Conservation (phyloP, 2,329 filamentous ascomycete genomes). For the Aciculosporium take region DNA sequence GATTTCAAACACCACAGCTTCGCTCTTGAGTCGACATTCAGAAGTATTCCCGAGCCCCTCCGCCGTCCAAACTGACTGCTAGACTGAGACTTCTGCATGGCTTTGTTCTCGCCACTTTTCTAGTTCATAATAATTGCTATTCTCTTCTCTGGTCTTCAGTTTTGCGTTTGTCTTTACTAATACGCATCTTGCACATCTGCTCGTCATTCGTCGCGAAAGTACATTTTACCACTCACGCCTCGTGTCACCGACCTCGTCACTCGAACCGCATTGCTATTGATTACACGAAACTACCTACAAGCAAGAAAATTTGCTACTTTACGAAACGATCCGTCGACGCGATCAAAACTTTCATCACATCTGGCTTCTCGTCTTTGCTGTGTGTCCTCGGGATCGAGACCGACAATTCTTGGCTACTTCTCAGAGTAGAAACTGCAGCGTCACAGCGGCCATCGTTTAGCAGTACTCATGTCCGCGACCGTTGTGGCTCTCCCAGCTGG, state of each 20-base stretch:
- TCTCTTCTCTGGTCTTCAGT: background rate
- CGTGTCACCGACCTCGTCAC: background rate
- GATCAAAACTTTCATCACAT: background rate
- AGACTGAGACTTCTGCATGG: background rate
- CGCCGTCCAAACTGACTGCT: background rate
- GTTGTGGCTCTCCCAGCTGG: constrained; percentile 19
- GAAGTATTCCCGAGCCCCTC: no score
- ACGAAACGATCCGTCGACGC: background rate
- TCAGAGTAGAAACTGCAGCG: background rate
- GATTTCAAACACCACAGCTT: background rate
- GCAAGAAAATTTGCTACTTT: background rate
- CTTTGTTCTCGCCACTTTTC: background rate
- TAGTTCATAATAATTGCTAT: background rate
- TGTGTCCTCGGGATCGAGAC: background rate
- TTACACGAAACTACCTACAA: background rate
- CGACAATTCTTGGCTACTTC: background rate
- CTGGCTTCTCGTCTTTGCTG: background rate
- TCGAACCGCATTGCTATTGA: background rate
- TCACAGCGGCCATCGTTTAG: background rate
- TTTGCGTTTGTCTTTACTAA: background rate
- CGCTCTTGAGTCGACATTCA: background rate
- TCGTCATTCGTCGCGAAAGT: background rate
- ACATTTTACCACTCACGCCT: background rate
- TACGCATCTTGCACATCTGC: background rate
- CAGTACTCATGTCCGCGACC: constrained; percentile 22